Evolutionary conservation across 257 asterid genomes (phyloP), one percentile per base, ranked within the genome.

Genomic region (Solanum sitiens): DNA sequence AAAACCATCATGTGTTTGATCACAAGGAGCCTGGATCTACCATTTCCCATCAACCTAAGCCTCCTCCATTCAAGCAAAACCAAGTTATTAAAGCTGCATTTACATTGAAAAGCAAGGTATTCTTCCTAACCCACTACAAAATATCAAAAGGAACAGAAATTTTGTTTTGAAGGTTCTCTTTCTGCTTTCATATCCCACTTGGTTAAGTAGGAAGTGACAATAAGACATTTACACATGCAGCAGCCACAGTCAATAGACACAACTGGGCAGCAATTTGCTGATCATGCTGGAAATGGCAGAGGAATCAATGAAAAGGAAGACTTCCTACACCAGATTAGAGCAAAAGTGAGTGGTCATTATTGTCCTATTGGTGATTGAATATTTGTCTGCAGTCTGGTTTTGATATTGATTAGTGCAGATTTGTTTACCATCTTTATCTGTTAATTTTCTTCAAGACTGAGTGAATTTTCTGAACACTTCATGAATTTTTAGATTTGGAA

Each of bases 301-400:
- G 92, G 87, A 87, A 45, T 85, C 40, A 95, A 93, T 80, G 96
- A 91, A 89, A 95, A 93, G 88, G 94, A 91, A 27, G 99, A 96
- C 89, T 97, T 97, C 86, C 94, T 97, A 89, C 98, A 94, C 85
- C 99, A 97, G 94, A 97, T 97, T 88, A 93, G 99, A 93, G 88
- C 94, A 80, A 97, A 94, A 91, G 99, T 97, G 86, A 95, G 96
- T 84, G 75, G 47, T 79, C 82, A 30, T 86, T 21, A 5, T 68
- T 85, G 61, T 32, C 16, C 27, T 30, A 7, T 45, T 79, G 63
- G 63, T 42, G 25, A n/a, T 89, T 86, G 63, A 35, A 76, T 45
- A 67, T 68, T 71, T 68, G 67, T 56, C 16, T 21, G 44, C 74
- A 25, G 59, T 56, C 40, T 87, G 23, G 13, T 16, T 37, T 70